Conservation (phyloP, 2,329 filamentous ascomycete genomes). For the Amesomyces nigricolor region DNA sequence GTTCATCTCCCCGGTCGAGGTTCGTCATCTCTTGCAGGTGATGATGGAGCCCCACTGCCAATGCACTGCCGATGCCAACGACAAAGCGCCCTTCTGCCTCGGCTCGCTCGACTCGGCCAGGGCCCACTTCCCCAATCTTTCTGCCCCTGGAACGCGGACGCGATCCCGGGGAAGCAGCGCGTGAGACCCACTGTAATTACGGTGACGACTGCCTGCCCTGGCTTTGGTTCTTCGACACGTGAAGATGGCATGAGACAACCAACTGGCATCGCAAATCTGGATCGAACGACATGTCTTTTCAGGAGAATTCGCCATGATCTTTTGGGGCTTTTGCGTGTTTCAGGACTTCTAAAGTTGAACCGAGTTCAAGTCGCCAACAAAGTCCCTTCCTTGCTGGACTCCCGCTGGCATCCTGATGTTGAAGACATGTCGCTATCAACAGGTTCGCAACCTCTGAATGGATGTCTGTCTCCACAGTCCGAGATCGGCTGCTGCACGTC, state of each 20-base stretch:
- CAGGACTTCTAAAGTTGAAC: no score
- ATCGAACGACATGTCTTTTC: no score
- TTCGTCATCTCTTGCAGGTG: constrained; percentile 15
- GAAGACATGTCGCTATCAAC: no score
- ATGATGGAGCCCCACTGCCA: constrained; percentile 15
- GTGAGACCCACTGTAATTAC: constrained; percentile 12
- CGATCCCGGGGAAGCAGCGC: constrained; percentile 14
- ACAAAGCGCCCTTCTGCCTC: constrained; percentile 19
- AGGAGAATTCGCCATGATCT: no score
- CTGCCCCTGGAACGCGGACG: constrained; percentile 10
- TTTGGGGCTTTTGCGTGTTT: no score
- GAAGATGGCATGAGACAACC: constrained; percentile 3
- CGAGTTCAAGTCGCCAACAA: no score
- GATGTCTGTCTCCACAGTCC: neutral
- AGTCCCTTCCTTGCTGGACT: no score
- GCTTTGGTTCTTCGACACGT: constrained; percentile 8
- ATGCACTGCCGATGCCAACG: neutral
- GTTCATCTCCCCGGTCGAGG: constrained; percentile 14
- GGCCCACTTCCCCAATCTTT: constrained; percentile 19
- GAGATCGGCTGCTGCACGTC: no score
- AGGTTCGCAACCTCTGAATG: neutral
- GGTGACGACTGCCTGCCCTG: neutral
- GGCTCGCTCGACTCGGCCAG: constrained; percentile 12
- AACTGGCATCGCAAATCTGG: no score
- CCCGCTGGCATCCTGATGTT: no score